Evolutionary conservation across 106 monocot species (phyloP), one percentile per base, ranked within the genome.

Genomic region (Platanthera guangdongensis): DNA sequence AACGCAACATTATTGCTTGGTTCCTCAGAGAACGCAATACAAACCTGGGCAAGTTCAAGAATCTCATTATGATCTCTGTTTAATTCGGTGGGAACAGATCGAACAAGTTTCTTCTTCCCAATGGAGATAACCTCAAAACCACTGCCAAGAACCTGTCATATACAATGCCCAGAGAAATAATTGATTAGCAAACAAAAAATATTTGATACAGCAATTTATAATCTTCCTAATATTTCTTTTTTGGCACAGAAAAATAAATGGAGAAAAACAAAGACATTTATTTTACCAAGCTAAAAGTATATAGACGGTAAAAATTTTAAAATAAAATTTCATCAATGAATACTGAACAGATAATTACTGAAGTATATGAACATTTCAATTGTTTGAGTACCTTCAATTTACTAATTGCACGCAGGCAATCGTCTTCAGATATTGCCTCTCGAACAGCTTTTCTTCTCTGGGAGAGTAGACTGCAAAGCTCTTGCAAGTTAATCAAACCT

Each of bases 1-100:
- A 70, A 11, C 47, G 32, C n/a, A 21, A 8, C 9, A 67, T 10
- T 10, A 25, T 62, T n/a, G 3, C 8, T 12, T 45, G 2, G 9
- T 6, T 71, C 14, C 9, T 53, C 22, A 53, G 39, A 15, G 30
- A 72, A 45, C 10, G 45, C 10, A 57, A 47, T 74, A 85, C 79
- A 88, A 78, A 96, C 97, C 97, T 97, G 97, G 70, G 97, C 94
- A 72, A 97, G 80, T 82, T 93, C 97, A 62, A 97, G 83, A 82
- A 94, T 97, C 83, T 89, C 89, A 82, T 93, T 97, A 71, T 97
- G 97, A 76, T 97, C 91, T 86, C 80, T 97, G 78, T 97, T 97
- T 80, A 97, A 85, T 79, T 97, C 97, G 21, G 94, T 97, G 48
- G 97, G 97, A 57, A 97, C 97, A 60, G 97, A 97, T 49, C 97